Conservation (phyloP, 208 protist genomes). For the Crithidia bombi region DNA sequence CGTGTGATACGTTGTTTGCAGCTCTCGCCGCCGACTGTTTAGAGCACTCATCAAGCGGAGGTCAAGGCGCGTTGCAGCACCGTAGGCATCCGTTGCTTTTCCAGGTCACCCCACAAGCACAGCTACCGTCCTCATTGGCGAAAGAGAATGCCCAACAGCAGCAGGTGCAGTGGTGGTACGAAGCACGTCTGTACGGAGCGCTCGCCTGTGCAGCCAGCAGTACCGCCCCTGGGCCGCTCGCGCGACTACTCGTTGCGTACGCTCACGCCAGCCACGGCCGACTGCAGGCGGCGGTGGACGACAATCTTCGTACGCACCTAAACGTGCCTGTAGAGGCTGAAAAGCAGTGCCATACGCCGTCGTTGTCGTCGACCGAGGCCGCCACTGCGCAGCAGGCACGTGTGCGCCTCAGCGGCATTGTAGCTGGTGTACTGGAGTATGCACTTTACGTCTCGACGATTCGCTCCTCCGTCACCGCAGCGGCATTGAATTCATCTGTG, state of each 20-base stretch:
- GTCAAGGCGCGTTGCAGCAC: neutral
- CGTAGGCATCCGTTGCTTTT: conserved; percentile 1
- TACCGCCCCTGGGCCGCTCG: conserved; percentile 22
- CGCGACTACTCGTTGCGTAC: conserved; percentile 36
- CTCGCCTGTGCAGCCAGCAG: conserved; percentile 23
- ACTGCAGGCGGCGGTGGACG: conserved; percentile 10
- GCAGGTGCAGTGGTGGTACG: conserved; percentile 30
- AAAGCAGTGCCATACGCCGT: neutral
- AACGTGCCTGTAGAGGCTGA: neutral
- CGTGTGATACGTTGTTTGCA: conserved; percentile 35
- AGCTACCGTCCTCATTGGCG: neutral
- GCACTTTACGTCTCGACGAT: conserved; percentile 37
- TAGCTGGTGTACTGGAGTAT: conserved; percentile 71
- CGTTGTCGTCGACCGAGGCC: neutral
- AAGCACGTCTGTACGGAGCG: conserved; percentile 37
- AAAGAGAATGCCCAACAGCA: neutral
- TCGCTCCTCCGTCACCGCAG: conserved; percentile 20
- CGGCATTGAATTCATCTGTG: conserved; percentile 24
- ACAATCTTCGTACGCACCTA: conserved; percentile 5
- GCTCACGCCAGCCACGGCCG: conserved; percentile 19
- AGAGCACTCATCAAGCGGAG: neutral
- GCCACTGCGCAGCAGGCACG: conserved; percentile 1
- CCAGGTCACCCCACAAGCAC: conserved; percentile 4
- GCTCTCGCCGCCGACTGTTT: conserved; percentile 35
- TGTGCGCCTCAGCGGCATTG: conserved; percentile 46